phyloP scores from a whole-genome alignment of 176 grass and related monocot species.

The Secale cereale region DNA sequence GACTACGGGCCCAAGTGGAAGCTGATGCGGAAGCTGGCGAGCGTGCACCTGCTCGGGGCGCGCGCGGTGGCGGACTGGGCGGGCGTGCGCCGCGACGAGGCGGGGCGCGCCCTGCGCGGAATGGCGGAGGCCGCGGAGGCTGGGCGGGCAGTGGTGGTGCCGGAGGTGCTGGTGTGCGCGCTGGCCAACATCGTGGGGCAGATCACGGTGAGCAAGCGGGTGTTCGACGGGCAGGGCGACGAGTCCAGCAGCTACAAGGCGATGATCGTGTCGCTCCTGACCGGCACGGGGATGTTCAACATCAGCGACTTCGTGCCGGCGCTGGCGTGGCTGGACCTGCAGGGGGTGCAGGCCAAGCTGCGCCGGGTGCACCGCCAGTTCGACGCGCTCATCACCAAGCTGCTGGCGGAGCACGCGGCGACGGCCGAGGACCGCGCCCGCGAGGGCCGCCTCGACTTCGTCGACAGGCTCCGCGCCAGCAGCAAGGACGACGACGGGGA shows the following conservation, averaged over 20 bases:
- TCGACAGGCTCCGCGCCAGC: constrained; percentile 56
- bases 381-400: constrained; percentile 67
- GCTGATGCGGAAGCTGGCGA: constrained; percentile 86
- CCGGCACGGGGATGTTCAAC: constrained; percentile 71
- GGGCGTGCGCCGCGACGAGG: constrained; percentile 58
- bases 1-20: constrained; percentile 72
- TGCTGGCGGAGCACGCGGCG: constrained; percentile 70
- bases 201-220: constrained; percentile 72
- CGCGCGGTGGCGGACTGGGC: constrained; percentile 67
- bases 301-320: constrained; percentile 84
- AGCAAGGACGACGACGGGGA: background rate
- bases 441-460: constrained; percentile 57
- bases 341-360: constrained; percentile 75
- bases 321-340: constrained; percentile 72
- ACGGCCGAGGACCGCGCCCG: constrained; percentile 42
- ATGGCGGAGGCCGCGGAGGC: constrained; percentile 22
- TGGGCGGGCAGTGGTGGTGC: constrained; percentile 45
- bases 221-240: constrained; percentile 66
- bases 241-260: constrained; percentile 86
- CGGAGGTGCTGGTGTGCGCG: constrained; percentile 72
- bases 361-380: constrained; percentile 60
- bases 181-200: constrained; percentile 78
- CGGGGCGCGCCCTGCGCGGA: constrained; percentile 7
- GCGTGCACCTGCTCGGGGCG: constrained; percentile 71
- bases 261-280: constrained; percentile 80